Base-by-base conservation (phyloP, 306 rosid genomes). In the Fragaria nilgerrensis region DNA sequence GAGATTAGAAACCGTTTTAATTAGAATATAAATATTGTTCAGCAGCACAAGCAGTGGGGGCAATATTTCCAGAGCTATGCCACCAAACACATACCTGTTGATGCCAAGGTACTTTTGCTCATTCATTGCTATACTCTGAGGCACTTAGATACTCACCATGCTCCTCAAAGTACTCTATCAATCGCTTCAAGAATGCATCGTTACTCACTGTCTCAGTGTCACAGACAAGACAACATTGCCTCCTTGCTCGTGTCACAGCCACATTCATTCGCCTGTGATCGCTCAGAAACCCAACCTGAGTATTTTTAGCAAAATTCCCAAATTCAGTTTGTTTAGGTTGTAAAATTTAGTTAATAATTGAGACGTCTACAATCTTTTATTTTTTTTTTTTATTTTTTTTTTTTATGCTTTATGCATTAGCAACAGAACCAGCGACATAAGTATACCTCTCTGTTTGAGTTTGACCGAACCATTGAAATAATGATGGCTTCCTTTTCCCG, bases 391-490 rank as follows among this genome's bases (percentile, higher is more conserved):
- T 15, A 55, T 62, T 0, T 39, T 20, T 32, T 9, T 19, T 12
- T n/a, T n/a, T n/a, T n/a, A n/a, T n/a, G n/a, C n/a, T n/a, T 19
- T 32, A 73, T 75, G 50, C 61, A 75, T n/a, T 25, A 48, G 27
- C 39, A 65, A 70, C 12, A 0, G 56, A 15, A 72, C 76, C 68
- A 74, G 44, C 59, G 55, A 77, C 37, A 75, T 12, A 68, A 73
- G 66, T 58, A 63, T 88, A 95, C 99, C 99, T 95, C 97, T 37
- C 85, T 86, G 73, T 87, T 90, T 56, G 97, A 84, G 84, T 95
- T 95, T 63, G 99, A 95, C 50, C 99, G 86, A 82, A 95, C 99
- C 99, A 92, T 95, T 64, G 97, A 95, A 79, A 95, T 95, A 73
- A 95, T 85, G 64, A 90, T 90, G 78, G 97, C 97, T 82, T 92